phyloP scores from a whole-genome alignment of 73 alveolate genomes.

The Tetrahymena borealis region DNA sequence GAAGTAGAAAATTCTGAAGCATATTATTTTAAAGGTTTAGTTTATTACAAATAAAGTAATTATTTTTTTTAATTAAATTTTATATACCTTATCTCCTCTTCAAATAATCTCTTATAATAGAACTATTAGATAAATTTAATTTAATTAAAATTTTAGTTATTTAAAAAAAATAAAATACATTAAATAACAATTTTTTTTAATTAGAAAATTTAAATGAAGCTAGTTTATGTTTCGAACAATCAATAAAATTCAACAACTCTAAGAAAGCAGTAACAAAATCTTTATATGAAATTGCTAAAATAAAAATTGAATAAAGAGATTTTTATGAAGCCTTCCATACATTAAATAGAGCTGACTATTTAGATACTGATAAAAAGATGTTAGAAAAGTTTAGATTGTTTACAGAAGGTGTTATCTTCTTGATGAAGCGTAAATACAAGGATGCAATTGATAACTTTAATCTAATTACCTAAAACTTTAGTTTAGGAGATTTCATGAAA shows the following conservation, averaged over 20 bases:
- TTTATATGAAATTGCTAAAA: conserved; percentile 41
- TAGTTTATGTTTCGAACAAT: conserved; percentile 40
- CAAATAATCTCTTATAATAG: too few species aligned
- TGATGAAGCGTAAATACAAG: conserved; percentile 45
- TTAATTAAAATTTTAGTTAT: too few species aligned
- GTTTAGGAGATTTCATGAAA: conserved; percentile 40
- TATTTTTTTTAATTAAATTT: not conserved
- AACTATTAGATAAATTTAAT: too few species aligned
- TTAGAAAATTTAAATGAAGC: conserved; percentile 44
- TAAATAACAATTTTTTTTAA: not conserved
- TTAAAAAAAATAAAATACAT: too few species aligned
- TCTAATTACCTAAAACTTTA: conserved; percentile 6
- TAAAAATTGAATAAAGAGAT: conserved; percentile 46
- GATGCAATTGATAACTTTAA: conserved; percentile 20
- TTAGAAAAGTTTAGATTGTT: conserved; percentile 30
- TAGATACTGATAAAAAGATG: conserved; percentile 34
- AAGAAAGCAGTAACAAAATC: conserved; percentile 44
- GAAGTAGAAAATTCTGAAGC: conserved; percentile 47
- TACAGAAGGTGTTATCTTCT: conserved; percentile 45
- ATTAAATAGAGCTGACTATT: conserved; percentile 33
- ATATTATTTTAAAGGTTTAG: conserved; percentile 42
- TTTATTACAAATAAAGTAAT: conserved; percentile 19
- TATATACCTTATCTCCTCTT: too few species aligned
- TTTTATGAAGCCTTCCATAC: conserved; percentile 51
- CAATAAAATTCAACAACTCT: conserved; percentile 38